Conservation (phyloP, 352 stramenopile genomes). For the Phytopythium vexans region DNA sequence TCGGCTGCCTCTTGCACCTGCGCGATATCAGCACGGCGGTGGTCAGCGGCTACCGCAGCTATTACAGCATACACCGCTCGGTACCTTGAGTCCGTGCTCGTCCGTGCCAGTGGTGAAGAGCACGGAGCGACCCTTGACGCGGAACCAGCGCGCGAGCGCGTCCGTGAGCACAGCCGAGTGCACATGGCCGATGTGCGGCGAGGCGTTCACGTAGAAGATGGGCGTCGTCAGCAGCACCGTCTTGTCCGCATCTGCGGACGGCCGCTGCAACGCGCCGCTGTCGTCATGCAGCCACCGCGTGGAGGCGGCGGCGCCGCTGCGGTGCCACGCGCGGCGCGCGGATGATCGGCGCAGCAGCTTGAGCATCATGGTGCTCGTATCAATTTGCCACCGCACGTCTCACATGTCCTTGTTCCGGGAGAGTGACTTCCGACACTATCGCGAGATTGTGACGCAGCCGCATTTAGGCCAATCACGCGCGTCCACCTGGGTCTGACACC, state of each 20-base stretch:
- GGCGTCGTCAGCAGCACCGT: constrained; percentile 93
- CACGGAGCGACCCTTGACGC: constrained; percentile 47
- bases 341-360: no score
- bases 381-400: no score
- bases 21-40: no score
- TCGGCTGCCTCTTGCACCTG: constrained; percentile 94
- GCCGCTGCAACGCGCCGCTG: no score
- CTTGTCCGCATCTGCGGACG: neutral
- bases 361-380: no score
- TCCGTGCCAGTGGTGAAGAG: constrained; percentile 98
- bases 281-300: no score
- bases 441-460: no score
- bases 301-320: no score
- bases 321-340: no score
- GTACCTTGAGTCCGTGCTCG: constrained; percentile 94
- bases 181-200: constrained; percentile 98
- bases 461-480: constrained; percentile 3
- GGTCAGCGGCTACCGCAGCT: no score
- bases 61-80: no score
- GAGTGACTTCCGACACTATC: neutral
- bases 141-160: constrained; percentile 78
- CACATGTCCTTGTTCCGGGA: neutral
- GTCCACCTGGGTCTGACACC: constrained; percentile 7
- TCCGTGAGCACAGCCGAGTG: constrained; percentile 94
- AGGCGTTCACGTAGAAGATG: constrained; percentile 99